A percentile compares a stretch with the other conserved stretches of the same genome.
Evolutionary conservation across 225 moss, liverwort and hornwort genomes (phyloP).

Genomic region (Anthoceros angustus): DNA sequence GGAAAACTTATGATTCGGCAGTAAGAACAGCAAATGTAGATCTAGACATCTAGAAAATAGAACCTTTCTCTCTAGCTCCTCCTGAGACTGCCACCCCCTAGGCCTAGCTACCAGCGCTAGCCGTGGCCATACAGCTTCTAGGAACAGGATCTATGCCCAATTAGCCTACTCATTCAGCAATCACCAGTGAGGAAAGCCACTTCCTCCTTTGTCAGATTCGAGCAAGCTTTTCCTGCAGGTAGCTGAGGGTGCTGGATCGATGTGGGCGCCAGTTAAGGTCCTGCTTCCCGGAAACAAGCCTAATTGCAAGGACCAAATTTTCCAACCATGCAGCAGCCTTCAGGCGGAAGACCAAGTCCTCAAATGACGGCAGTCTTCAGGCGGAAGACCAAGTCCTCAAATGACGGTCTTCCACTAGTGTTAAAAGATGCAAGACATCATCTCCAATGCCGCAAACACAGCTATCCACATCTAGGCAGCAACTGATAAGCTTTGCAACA

Average conservation of each 20-base stretch:
- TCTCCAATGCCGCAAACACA: too few relatives aligned
- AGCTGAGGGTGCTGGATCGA: conserved; percentile 10
- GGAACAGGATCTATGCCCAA: conserved; percentile 29
- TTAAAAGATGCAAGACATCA: conserved; percentile 26
- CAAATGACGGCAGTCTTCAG: conserved; percentile 25
- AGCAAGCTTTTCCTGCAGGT: conserved; percentile 18
- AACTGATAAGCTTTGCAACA: too few relatives aligned
- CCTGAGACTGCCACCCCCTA: conserved; percentile 23
- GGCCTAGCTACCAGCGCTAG: too few relatives aligned
- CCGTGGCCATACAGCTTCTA: conserved; percentile 44
- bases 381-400: conserved; percentile 18
- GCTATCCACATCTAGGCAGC: too few relatives aligned
- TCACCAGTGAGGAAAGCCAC: conserved; percentile 30
- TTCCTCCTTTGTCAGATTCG: conserved; percentile 21
- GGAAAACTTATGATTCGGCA: too few relatives aligned
- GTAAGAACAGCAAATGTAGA: too few relatives aligned
- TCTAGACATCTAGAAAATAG: conserved; percentile 19
- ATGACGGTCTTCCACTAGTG: conserved; percentile 10
- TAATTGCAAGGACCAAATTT: conserved; percentile 25
- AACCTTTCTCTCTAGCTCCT: conserved; percentile 15
- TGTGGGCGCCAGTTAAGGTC: conserved; percentile 33
- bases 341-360: conserved; percentile 19
- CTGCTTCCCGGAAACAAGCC: conserved; percentile 24
- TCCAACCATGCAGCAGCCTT: conserved; percentile 34
- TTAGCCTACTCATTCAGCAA: conserved; percentile 26